Conservation (phyloP, 1,284 basidiomycete genomes). For the Bjerkandera adusta region DNA sequence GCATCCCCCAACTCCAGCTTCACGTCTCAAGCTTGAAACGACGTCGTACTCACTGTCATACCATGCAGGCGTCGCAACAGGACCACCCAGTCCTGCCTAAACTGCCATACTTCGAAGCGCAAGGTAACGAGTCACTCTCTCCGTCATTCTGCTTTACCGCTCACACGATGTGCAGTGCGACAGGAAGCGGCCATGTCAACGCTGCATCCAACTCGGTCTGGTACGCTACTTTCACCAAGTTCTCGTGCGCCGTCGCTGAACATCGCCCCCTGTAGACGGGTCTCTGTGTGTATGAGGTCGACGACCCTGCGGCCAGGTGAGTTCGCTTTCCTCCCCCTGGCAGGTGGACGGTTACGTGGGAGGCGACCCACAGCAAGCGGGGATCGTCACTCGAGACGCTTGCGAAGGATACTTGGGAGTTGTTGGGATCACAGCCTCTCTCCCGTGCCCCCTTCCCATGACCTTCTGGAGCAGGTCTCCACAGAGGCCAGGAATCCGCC, state of each 20-base stretch:
- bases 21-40: not conserved
- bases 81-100: slow-evolving; percentile 85
- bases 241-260: slow-evolving; percentile 16
- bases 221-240: slow-evolving; percentile 35
- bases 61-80: slow-evolving; percentile 70
- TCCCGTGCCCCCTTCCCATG: too few species aligned
- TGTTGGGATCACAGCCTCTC: too few species aligned
- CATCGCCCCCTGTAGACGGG: slow-evolving; percentile 57
- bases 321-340: slow-evolving; percentile 22
- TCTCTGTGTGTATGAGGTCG: slow-evolving; percentile 89
- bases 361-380: too few species aligned
- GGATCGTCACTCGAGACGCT: too few species aligned
- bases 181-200: slow-evolving; percentile 80
- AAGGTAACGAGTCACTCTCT: slow-evolving; percentile 51
- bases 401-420: too few species aligned
- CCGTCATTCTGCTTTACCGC: slow-evolving; percentile 12
- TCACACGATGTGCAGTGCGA: slow-evolving; percentile 55
- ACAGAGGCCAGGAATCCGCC: too few species aligned
- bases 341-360: too few species aligned
- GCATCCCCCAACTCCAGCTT: slow-evolving; percentile 1
- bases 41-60: slow-evolving; percentile 10
- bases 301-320: slow-evolving; percentile 80
- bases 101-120: slow-evolving; percentile 90
- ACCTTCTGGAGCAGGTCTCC: too few species aligned
- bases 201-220: slow-evolving; percentile 81